Evolutionary conservation across 306 rosid species (phyloP).

Genomic region (Erythrophleum fordii): DNA sequence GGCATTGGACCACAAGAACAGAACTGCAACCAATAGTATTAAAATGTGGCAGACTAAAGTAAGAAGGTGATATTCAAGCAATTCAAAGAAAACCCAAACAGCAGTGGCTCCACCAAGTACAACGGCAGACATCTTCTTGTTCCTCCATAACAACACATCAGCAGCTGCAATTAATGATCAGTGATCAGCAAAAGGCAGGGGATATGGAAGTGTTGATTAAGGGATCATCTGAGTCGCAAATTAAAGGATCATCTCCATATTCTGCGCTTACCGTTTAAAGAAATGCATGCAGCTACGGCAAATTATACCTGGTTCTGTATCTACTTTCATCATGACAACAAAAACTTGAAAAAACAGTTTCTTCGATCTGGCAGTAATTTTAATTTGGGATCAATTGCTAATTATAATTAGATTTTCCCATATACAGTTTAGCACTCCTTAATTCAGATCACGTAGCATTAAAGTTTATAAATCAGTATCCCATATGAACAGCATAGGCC

Average conservation of each 20-base stretch:
- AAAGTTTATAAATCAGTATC: background rate
- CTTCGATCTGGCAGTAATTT: no score
- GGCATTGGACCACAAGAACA: conserved; percentile 75
- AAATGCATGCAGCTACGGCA: background rate
- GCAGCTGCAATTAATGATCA: conserved; percentile 59
- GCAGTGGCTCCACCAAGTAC: conserved; percentile 63
- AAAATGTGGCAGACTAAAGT: conserved; percentile 61
- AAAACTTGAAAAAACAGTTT: background rate
- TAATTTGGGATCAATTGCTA: no score
- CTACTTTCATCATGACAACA: background rate
- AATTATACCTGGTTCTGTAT: no score
- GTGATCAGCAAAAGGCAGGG: background rate
- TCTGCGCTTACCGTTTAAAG: background rate
- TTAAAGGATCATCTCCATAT: background rate
- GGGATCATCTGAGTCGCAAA: background rate
- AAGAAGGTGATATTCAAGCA: conserved; percentile 69
- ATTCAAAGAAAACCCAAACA: conserved; percentile 61
- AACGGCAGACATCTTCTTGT: conserved; percentile 68
- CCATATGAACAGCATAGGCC: no score
- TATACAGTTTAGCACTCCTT: no score
- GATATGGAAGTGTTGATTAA: background rate
- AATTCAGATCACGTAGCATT: background rate
- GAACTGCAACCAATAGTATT: conserved; percentile 55
- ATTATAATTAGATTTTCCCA: no score
- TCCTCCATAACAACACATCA: conserved; percentile 78